These are phyloP conservation scores for Onygenales sp. DNA, from an alignment of 2,329 filamentous ascomycete genomes.

Conservation along the genomic window DNA sequence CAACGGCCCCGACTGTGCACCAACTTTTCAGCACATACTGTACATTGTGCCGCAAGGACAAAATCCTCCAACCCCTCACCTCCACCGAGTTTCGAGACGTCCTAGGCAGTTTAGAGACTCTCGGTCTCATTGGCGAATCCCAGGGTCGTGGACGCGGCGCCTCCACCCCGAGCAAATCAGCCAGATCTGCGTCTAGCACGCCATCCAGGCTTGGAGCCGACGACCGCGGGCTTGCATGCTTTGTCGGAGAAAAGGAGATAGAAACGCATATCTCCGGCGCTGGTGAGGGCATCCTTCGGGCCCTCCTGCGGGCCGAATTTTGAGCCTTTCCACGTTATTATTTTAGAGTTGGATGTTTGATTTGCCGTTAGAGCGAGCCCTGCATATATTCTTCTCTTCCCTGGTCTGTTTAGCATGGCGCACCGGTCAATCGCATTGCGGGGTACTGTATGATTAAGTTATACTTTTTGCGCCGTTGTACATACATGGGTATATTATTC, in stretches of 20 bases:
- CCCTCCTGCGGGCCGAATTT: slow-evolving; percentile 27
- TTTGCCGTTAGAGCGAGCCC: background rate
- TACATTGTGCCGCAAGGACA: slow-evolving; percentile 71
- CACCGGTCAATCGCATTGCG: too few relatives aligned
- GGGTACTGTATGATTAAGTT: too few relatives aligned
- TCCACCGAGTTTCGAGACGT: slow-evolving; percentile 93
- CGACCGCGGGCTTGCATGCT: slow-evolving; percentile 69
- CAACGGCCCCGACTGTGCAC: slow-evolving; percentile 68
- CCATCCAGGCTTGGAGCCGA: slow-evolving; percentile 39
- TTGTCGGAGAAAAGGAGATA: slow-evolving; percentile 71
- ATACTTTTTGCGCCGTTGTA: too few relatives aligned
- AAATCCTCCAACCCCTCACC: slow-evolving; percentile 80
- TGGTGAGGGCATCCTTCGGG: slow-evolving; percentile 38
- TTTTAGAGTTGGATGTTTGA: background rate
- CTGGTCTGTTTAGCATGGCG: background rate
- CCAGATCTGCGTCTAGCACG: slow-evolving; percentile 23
- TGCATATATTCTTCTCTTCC: background rate
- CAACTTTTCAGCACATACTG: slow-evolving; percentile 76
- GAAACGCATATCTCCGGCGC: slow-evolving; percentile 54
- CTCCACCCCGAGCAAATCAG: slow-evolving; percentile 40
- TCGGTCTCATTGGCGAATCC: slow-evolving; percentile 66
- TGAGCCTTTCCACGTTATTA: slow-evolving; percentile 7
- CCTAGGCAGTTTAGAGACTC: slow-evolving; percentile 75
- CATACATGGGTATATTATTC: too few relatives aligned
- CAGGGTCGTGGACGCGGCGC: slow-evolving; percentile 51